Evolutionary conservation across 2,329 filamentous ascomycete species (phyloP).

Genomic region (Exophiala xenobiotica): DNA sequence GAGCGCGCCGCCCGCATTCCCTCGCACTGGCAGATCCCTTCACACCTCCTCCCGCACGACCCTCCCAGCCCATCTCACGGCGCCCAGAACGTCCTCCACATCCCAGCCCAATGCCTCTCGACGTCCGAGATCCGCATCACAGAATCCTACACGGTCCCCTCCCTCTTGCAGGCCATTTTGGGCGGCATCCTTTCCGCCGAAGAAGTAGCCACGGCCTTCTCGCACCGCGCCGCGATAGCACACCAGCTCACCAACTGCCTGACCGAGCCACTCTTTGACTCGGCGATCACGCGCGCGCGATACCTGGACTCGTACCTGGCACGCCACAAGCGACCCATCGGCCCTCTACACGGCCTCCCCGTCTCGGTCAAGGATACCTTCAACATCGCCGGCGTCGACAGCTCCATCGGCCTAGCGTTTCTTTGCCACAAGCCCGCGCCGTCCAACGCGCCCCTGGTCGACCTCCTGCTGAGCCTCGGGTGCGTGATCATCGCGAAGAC

Average conservation of each 20-base stretch:
- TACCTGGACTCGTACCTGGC: conserved; percentile 38
- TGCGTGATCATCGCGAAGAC: conserved; percentile 70
- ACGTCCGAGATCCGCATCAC: conserved; percentile 56
- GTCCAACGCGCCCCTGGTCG: conserved; percentile 57
- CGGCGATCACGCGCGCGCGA: conserved; percentile 39
- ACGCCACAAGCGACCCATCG: conserved; percentile 34
- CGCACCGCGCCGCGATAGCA: conserved; percentile 43
- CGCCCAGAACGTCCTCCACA: conserved; percentile 42
- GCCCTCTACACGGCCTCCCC: conserved; percentile 43
- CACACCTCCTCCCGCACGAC: conserved; percentile 29
- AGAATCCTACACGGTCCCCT: conserved; percentile 50
- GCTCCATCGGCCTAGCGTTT: conserved; percentile 58
- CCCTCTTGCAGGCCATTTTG: conserved; percentile 39
- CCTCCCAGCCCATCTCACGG: conserved; percentile 20
- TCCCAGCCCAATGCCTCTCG: conserved; percentile 55
- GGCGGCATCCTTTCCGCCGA: conserved; percentile 38
- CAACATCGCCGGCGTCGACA: conserved; percentile 51
- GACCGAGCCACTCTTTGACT: conserved; percentile 40
- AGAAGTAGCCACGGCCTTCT: conserved; percentile 55
- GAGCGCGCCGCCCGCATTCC: conserved; percentile 42
- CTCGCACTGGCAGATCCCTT: conserved; percentile 40
- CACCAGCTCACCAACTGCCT: conserved; percentile 37
- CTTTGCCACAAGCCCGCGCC: conserved; percentile 60
- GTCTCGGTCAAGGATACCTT: conserved; percentile 38
- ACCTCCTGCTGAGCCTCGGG: conserved; percentile 58